phyloP scores from a whole-genome alignment of 1,284 basidiomycete genomes.

The Marasmius oreades region DNA sequence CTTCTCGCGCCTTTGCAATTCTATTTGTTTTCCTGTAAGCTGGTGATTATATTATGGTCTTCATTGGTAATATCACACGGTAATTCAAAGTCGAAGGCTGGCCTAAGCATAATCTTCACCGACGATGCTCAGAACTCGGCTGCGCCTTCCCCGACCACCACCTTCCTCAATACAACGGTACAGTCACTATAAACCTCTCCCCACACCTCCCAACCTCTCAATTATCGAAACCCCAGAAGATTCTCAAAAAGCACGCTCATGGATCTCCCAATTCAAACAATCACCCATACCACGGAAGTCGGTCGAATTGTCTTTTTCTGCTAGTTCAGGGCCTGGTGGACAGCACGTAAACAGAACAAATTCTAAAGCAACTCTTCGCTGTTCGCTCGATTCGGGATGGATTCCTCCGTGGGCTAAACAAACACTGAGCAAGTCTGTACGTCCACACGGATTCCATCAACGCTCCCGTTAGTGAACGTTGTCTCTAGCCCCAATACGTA shows the following conservation, averaged over 20 bases:
- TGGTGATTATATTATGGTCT: no score
- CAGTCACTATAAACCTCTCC: constrained; percentile 21
- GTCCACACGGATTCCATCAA: constrained; percentile 16
- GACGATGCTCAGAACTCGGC: background rate
- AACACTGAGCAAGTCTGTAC: constrained; percentile 48
- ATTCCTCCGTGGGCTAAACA: constrained; percentile 65
- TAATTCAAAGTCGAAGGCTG: no score
- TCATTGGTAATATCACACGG: no score
- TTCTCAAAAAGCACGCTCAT: constrained; percentile 41
- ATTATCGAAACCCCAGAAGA: constrained; percentile 36
- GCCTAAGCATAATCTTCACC: no score
- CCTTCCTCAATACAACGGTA: background rate
- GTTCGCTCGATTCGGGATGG: constrained; percentile 54
- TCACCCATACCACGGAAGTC: constrained; percentile 40
- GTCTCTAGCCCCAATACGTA: constrained; percentile 58
- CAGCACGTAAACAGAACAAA: constrained; percentile 86
- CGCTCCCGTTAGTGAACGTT: background rate
- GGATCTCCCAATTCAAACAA: constrained; percentile 47
- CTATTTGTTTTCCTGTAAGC: no score
- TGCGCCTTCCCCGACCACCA: background rate
- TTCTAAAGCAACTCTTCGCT: constrained; percentile 68
- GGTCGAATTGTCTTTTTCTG: constrained; percentile 58
- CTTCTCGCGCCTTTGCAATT: no score
- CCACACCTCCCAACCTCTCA: constrained; percentile 32
- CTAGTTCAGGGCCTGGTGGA: constrained; percentile 77